Percentiles rank a stretch among this genome's conserved stretches.
Evolutionary conservation across 345 rosid genomes (phyloP).

Genomic region (Hevea brasiliensis): DNA sequence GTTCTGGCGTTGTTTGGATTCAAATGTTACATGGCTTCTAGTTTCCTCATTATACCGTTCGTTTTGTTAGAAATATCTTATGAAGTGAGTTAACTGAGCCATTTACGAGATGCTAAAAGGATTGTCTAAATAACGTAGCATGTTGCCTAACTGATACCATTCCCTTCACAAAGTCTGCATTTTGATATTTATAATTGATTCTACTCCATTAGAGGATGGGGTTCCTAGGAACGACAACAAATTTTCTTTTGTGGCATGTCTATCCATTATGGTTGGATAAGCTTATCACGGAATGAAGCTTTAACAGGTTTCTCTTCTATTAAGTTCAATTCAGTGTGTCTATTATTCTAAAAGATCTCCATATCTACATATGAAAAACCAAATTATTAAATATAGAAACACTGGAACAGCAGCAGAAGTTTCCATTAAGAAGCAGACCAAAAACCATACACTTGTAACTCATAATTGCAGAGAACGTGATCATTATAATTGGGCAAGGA

Average conservation of each 20-base stretch:
- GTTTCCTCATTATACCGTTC: neutral
- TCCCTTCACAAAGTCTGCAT: too few relatives aligned
- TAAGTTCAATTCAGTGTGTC: too few relatives aligned
- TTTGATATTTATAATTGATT: too few relatives aligned
- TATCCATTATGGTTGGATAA: neutral
- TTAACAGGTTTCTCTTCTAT: neutral
- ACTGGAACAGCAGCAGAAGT: neutral
- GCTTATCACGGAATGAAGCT: neutral
- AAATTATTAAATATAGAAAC: too few relatives aligned
- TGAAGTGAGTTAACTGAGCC: too few relatives aligned
- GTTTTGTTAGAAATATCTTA: too few relatives aligned
- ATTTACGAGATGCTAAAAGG: too few relatives aligned
- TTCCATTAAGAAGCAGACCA: neutral
- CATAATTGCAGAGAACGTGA: neutral
- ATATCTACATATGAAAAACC: neutral
- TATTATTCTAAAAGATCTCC: neutral
- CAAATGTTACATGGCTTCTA: neutral
- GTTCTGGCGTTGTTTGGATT: neutral
- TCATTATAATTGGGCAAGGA: neutral
- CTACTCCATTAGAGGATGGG: too few relatives aligned
- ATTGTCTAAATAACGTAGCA: too few relatives aligned
- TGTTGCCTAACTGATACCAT: too few relatives aligned
- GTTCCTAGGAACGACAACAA: too few relatives aligned
- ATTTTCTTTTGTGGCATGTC: neutral
- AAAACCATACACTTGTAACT: neutral